Base-by-base conservation (phyloP, 257 asterid species). In the Nicotiana undulata region DNA sequence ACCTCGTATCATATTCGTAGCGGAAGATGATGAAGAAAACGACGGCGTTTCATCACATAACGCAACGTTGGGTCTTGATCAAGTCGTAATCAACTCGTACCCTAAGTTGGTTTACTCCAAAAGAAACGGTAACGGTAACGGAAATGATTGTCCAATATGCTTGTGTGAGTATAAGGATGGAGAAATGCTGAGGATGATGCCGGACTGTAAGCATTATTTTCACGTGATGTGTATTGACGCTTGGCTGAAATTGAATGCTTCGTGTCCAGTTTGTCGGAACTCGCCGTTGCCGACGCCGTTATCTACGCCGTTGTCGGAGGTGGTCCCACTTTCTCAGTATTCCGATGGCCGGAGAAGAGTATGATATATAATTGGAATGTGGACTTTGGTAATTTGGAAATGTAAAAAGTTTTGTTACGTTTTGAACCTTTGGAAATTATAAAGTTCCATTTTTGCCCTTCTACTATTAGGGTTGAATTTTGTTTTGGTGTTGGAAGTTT, bases 201-300 rank as follows among this genome's bases (percentile, higher is more conserved):
- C 99, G 5, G 99, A 96, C 22, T 96, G 99, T 59, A 88, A 79
- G 82, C 99, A 96, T 89, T 88, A 86, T 78, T 96, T 96, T 28
- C 99, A 96, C 84, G 92, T 91, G 83, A 91, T 85, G 85, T 96
- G 99, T 6, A 86, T 96, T 9, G 99, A 96, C 75, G 96, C 97
- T 22, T 96, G 99, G 99, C 86, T 96, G 53, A 96, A 94, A 91
- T 87, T 94, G 60, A 94, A 91, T 83, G 92, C 97, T 3, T 91
- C 98, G 2, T 96, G 98, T 79, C 98, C 98, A 0, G 94, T 91
- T 2, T 96, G 99, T 76, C 94, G 99, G 83, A 92, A 82, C 79
- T 96, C 99, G 18, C 99, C 98, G 84, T 88, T 96, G 63, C 98
- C 98, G 9, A 95, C 99, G 78, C 99, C 99, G 76, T 81, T 95